Percentiles rank a stretch among this genome's conserved stretches.
phyloP scores from a whole-genome alignment of 495 filamentous ascomycete genomes.

The Penicillium ucsense region DNA sequence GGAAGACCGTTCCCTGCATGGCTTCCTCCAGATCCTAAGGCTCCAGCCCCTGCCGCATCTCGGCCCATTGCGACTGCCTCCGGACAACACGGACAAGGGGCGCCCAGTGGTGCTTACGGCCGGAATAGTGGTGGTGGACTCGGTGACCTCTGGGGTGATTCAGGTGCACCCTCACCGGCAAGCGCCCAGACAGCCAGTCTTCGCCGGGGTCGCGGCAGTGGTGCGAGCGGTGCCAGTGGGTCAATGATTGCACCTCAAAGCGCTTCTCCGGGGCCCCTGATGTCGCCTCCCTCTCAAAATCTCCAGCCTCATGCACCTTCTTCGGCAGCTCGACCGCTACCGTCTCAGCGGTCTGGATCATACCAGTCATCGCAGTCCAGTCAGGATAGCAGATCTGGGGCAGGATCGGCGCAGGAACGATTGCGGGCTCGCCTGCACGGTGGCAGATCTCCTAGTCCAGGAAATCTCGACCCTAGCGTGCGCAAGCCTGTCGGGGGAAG shows the following conservation, averaged over 20 bases:
- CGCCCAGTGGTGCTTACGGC: conserved; percentile 21
- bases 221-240: conserved; percentile 1
- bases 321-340: conserved; percentile 45
- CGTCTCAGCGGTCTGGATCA: conserved; percentile 62
- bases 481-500: conserved; percentile 28
- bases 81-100: conserved; percentile 30
- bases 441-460: conserved; percentile 32
- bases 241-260: conserved; percentile 16
- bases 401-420: conserved; percentile 52
- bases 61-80: conserved; percentile 41
- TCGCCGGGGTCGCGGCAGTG: conserved; percentile 33
- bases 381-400: conserved; percentile 34
- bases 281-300: conserved; percentile 8
- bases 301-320: conserved; percentile 11
- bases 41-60: conserved; percentile 48
- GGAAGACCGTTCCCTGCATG: conserved; percentile 72
- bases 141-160: conserved; percentile 78
- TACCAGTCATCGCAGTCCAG: conserved; percentile 45
- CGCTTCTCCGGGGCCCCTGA: conserved; percentile 12
- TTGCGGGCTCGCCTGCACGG: conserved; percentile 58
- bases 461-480: conserved; percentile 23
- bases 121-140: conserved; percentile 41
- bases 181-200: conserved; percentile 46
- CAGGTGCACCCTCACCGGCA: conserved; percentile 32
- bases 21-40: conserved; percentile 82